phyloP scores from a whole-genome alignment of 495 filamentous ascomycete genomes.

The Penicillium steckii region DNA sequence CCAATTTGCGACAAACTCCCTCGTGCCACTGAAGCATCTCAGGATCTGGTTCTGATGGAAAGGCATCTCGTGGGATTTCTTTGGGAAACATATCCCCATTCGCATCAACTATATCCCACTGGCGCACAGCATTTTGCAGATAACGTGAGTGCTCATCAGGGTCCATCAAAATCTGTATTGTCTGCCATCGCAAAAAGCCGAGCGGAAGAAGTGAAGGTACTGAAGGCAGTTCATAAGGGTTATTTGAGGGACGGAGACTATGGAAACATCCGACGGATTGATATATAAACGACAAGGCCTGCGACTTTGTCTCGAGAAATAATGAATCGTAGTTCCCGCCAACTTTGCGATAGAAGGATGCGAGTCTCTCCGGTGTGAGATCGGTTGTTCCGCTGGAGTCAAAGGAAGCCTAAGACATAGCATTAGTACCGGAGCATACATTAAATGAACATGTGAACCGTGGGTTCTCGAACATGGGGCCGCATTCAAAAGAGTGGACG shows the following conservation, averaged over 20 bases:
- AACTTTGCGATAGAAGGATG: constrained; percentile 82
- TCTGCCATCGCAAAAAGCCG: constrained; percentile 93
- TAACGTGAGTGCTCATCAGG: constrained; percentile 86
- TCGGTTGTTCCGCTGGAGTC: constrained; percentile 62
- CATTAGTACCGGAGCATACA: background rate
- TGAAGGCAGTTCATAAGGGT: constrained; percentile 71
- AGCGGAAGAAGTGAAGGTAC: constrained; percentile 77
- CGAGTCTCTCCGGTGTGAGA: constrained; percentile 79
- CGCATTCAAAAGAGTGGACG: background rate
- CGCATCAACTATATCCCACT: constrained; percentile 74
- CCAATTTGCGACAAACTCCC: constrained; percentile 50
- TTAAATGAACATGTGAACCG: background rate
- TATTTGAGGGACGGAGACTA: constrained; percentile 64
- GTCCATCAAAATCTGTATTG: constrained; percentile 83
- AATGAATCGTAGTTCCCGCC: constrained; percentile 88
- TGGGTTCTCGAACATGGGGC: background rate
- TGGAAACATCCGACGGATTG: constrained; percentile 87
- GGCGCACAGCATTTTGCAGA: constrained; percentile 73
- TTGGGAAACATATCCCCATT: constrained; percentile 76
- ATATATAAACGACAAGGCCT: constrained; percentile 86
- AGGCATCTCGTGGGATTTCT: constrained; percentile 69
- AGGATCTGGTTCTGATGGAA: constrained; percentile 71
- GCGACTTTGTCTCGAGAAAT: constrained; percentile 73
- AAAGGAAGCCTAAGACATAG: constrained; percentile 56
- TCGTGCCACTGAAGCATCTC: constrained; percentile 86